Evolutionary conservation across 208 protist genomes (phyloP), one percentile per base, ranked within the genome.

Genomic region (Crithidia thermophila): DNA sequence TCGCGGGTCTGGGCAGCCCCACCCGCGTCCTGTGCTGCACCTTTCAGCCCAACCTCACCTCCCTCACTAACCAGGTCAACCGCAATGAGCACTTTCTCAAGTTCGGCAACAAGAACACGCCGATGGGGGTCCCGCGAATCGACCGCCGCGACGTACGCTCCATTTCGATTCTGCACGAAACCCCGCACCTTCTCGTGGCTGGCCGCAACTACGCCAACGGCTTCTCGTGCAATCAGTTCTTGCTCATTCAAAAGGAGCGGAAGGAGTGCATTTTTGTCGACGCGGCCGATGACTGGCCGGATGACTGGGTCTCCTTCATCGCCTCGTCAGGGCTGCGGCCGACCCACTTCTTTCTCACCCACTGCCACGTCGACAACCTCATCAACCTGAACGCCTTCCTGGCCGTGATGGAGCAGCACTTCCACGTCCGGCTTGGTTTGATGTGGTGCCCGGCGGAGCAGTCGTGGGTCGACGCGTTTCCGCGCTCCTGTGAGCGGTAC

Each of bases 281-380:
- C 59, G 88, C 88, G 33, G 77, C 79, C 18, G 91, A 97, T 65
- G 91, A 97, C 77, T 97, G 91, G 89, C 84, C 87, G 13, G 91
- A 97, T 57, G 91, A 97, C 74, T 97, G 91, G 89, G 84, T 79
- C 28, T 73, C 86, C 21, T 97, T 94, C 55, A 73, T 97, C 53
- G 71, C 79, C 46, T 28, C 79, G 27, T 91, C 89, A 1, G 60
- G 67, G 0, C 69, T 94, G 25, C 83, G 65, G 4, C 77, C 85
- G 14, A 91, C 84, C 11, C 79, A 92, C 70, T 76, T 93, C 20
- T 96, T 96, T 62, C 70, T 96, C 20, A 96, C 91, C 14, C 91
- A 96, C 75, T 94, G 88, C 68, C 91, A 96, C 69, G 66, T 96
- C 27, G 91, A 96, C 76, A 93, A 87, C 61, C 45, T 96, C 50